A percentile compares a stretch with the other conserved stretches of the same genome.
These are phyloP conservation scores for Euphorbia pulcherrima DNA, from an alignment of 345 rosid species.

Conservation along the genomic window DNA sequence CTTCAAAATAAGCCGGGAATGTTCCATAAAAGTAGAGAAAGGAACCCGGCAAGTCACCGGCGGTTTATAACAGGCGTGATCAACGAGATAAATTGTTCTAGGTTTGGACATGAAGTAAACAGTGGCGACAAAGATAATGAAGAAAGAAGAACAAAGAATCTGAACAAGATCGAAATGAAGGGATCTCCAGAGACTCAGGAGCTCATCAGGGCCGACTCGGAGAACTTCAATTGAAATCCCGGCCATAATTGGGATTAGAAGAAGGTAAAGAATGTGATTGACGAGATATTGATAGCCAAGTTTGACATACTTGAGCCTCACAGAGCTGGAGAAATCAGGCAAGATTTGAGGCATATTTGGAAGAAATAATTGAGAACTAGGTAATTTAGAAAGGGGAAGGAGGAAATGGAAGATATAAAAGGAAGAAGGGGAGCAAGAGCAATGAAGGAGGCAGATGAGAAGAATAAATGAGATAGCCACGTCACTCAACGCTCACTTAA, in stretches of 20 bases:
- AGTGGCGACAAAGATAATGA: slow-evolving; percentile 19
- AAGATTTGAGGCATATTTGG: slow-evolving; percentile 20
- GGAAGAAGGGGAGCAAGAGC: neutral
- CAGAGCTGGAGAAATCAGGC: slow-evolving; percentile 28
- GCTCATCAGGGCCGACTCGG: slow-evolving; percentile 22
- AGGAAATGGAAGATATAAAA: slow-evolving; percentile 20
- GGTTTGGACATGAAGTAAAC: slow-evolving; percentile 33
- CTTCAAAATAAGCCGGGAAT: slow-evolving; percentile 36
- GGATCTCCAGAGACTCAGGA: slow-evolving; percentile 22
- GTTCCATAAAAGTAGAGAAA: slow-evolving; percentile 42
- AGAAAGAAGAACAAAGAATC: slow-evolving; percentile 19
- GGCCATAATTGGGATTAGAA: slow-evolving; percentile 18
- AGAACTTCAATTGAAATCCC: slow-evolving; percentile 17
- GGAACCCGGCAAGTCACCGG: slow-evolving; percentile 48
- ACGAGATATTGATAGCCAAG: slow-evolving; percentile 30
- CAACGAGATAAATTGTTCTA: slow-evolving; percentile 43
- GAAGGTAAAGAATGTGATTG: slow-evolving; percentile 28
- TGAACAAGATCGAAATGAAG: slow-evolving; percentile 25
- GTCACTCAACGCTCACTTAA: slow-evolving; percentile 32
- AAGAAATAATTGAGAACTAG: neutral
- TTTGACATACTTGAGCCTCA: slow-evolving; percentile 26
- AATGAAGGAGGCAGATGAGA: slow-evolving; percentile 33
- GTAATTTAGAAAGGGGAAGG: neutral
- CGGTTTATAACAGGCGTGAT: slow-evolving; percentile 52
- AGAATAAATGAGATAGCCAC: slow-evolving; percentile 24